phyloP scores from a whole-genome alignment of 257 asterid genomes.

The Salvia rosmarinus region DNA sequence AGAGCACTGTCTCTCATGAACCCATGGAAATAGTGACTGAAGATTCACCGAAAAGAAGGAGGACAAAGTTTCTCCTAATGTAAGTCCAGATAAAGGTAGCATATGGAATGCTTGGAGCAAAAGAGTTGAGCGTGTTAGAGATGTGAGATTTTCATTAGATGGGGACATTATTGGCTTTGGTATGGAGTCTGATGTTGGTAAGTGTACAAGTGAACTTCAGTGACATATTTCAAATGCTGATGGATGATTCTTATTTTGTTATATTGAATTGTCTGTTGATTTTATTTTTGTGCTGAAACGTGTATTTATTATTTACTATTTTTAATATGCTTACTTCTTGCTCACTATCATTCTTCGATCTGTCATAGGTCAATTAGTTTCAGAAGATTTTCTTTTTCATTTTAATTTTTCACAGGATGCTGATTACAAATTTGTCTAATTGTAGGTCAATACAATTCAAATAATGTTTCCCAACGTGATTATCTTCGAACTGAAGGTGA shows the following conservation, averaged over 20 bases:
- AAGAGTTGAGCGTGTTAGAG: constrained; percentile 84
- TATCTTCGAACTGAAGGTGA: constrained; percentile 95
- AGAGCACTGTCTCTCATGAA: constrained; percentile 35
- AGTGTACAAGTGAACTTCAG: constrained; percentile 32
- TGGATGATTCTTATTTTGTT: background rate
- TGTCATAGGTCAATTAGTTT: background rate
- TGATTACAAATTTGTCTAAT: constrained; percentile 28
- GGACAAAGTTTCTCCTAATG: constrained; percentile 33
- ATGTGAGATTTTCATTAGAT: constrained; percentile 74
- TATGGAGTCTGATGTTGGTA: constrained; percentile 51
- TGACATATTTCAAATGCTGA: background rate
- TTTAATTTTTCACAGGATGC: constrained; percentile 11
- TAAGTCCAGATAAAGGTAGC: constrained; percentile 41
- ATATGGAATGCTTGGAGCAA: constrained; percentile 84
- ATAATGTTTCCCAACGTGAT: constrained; percentile 75
- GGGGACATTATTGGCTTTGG: constrained; percentile 52
- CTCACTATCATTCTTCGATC: background rate
- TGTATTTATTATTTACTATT: background rate
- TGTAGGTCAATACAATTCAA: constrained; percentile 58
- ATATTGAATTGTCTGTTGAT: background rate
- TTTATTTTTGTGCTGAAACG: constrained; percentile 15
- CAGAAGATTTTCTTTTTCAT: background rate
- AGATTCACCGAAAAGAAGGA: constrained; percentile 36
- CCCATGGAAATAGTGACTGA: constrained; percentile 35
- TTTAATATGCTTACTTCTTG: background rate